Percentiles rank a stretch among this genome's conserved stretches.
These are phyloP conservation scores for Colletotrichum caudatum DNA, from an alignment of 2,329 filamentous ascomycete genomes.

Conservation along the genomic window DNA sequence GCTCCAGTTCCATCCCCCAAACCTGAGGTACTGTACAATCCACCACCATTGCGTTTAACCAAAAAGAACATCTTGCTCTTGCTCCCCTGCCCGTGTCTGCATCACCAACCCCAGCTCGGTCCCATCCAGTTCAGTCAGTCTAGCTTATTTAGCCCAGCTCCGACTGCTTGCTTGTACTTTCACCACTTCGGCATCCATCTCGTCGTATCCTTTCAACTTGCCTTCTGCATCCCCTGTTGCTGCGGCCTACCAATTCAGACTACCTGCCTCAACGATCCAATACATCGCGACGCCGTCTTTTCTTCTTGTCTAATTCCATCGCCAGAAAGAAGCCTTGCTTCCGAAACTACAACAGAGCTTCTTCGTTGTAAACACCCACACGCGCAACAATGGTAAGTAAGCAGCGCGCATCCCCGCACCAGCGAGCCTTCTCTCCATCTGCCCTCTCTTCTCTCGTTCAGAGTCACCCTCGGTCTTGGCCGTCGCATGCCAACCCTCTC, in stretches of 20 bases:
- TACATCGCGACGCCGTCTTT: background rate
- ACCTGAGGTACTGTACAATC: background rate
- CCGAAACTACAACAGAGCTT: background rate
- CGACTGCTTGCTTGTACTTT: background rate
- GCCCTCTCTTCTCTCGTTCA: background rate
- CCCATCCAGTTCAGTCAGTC: background rate
- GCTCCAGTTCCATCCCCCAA: slow-evolving; percentile 4
- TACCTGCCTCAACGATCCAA: background rate
- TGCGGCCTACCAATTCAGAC: background rate
- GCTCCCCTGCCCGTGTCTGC: background rate
- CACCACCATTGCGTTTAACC: slow-evolving; percentile 1
- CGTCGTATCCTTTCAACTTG: background rate
- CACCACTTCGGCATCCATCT: slow-evolving; percentile 2
- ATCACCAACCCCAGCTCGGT: slow-evolving; percentile 6
- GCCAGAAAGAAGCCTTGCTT: background rate
- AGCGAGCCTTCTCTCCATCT: background rate
- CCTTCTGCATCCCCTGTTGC: slow-evolving; percentile 1
- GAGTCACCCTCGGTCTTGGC: background rate
- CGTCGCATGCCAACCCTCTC: background rate
- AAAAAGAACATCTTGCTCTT: slow-evolving; percentile 2
- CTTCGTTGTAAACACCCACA: background rate
- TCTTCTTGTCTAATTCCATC: background rate
- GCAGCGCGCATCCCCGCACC: background rate
- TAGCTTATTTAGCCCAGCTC: background rate
- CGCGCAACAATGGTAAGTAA: slow-evolving; percentile 23